A percentile compares a stretch with the other conserved stretches of the same genome.
Evolutionary conservation across 139 green algal species (phyloP).

Genomic region (Yamagishiella unicocca): DNA sequence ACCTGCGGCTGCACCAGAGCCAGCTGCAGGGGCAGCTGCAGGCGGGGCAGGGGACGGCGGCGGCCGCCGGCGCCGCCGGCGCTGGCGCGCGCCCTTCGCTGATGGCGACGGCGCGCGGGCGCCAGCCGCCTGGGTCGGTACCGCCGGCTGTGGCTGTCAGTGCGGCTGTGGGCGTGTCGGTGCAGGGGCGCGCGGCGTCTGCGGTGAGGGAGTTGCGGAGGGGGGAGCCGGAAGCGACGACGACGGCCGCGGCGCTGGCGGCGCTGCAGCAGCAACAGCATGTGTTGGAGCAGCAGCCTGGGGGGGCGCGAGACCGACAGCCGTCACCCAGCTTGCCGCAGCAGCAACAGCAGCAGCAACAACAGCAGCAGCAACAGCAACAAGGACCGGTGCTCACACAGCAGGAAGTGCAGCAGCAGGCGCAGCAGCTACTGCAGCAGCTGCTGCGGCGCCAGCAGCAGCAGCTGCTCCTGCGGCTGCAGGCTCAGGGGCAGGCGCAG

Average conservation of each 20-base stretch:
- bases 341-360: not conserved
- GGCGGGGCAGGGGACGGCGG: not conserved
- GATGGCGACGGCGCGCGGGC: no score
- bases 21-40: conserved; percentile 16
- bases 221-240: not conserved
- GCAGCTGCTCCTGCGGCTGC: not conserved
- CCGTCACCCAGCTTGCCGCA: not conserved
- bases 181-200: not conserved
- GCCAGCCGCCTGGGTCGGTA: no score
- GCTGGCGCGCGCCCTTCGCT: no score
- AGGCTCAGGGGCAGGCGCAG: not conserved
- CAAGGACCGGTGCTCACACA: not conserved
- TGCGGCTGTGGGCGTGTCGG: no score
- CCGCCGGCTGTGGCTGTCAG: no score
- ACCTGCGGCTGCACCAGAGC: conserved; percentile 30
- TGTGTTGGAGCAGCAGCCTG: not conserved
- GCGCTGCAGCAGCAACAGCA: not conserved
- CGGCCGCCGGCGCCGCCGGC: not conserved
- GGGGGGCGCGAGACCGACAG: not conserved
- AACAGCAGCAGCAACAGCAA: not conserved
- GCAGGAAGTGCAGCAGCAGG: not conserved
- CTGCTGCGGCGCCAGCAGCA: conserved; percentile 9
- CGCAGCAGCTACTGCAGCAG: conserved; percentile 1
- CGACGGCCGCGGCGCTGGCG: not conserved
- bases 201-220: not conserved